Evolutionary conservation across 257 asterid species (phyloP), one percentile per base, ranked within the genome.

Genomic region (Coffea canephora): DNA sequence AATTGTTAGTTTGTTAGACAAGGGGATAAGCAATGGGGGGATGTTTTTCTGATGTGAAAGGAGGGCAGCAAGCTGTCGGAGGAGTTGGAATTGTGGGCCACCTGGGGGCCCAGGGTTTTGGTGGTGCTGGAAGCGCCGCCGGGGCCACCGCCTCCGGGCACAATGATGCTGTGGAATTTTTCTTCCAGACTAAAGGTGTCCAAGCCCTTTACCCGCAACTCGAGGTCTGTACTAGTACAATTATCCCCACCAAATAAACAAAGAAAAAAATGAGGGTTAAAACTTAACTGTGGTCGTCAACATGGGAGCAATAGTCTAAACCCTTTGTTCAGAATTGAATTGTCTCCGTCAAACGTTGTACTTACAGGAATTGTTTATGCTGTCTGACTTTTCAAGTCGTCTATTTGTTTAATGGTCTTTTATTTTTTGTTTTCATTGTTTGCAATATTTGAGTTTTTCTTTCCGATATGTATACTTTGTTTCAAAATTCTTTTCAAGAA

Each of bases 11-110:
- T 0, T 34, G 21, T 8, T 11, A 54, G 36, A 16, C 5, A 12
- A 19, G 15, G 12, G 3, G 36, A 34, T 10, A 15, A 13, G 25
- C 0, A 23, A 92, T 93, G 93, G 96, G 95, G 19, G 88, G 86
- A 62, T 90, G 92, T 80, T 75, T 78, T 16, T 89, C 96, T 4
- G 97, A 91, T 83, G 89, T 90, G 68, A 82, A 87, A 68, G 96
- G 97, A 66, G 97, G 97, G 21, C 78, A 90, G 82, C 97, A 93
- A 75, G 97, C 93, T 21, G 76, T 91, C 23, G 96, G 82, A n/a
- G 78, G 73, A 0, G 89, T 81, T 73, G 72, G 83, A 43, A 70
- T 76, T 61, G 79, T 78, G 75, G 79, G 46, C 74, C 81, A 84
- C 71, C 71, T 19, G 10, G 10, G 34, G 80, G 69, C 83, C 83